Evolutionary conservation across 148 eudicot species (phyloP).

Genomic region (Drosera capensis): DNA sequence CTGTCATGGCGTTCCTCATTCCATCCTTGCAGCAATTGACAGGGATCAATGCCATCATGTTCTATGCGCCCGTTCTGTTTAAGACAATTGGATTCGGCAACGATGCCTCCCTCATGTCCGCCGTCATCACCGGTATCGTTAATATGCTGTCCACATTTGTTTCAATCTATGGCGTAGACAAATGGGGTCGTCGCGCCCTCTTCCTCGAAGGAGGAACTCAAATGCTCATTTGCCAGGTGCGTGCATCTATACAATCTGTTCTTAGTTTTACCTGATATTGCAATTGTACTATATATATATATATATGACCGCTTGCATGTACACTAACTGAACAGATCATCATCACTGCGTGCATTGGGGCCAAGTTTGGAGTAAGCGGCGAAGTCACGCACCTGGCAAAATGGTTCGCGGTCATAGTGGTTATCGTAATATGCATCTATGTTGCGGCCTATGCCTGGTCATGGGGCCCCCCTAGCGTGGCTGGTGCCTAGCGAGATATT

Average conservation of each 20-base stretch:
- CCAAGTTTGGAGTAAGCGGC: slow-evolving; percentile 8
- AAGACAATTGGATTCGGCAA: neutral
- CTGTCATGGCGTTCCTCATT: neutral
- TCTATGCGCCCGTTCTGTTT: neutral
- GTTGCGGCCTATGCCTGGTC: slow-evolving; percentile 10
- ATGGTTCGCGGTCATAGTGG: slow-evolving; percentile 10
- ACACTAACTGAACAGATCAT: neutral
- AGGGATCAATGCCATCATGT: too few relatives aligned
- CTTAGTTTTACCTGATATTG: too few relatives aligned
- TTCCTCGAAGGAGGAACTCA: neutral
- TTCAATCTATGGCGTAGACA: neutral
- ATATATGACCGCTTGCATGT: neutral
- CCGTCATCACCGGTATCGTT: neutral
- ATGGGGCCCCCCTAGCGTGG: slow-evolving; percentile 10
- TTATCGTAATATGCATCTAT: slow-evolving; percentile 9
- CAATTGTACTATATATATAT: neutral
- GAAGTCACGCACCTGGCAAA: slow-evolving; percentile 1
- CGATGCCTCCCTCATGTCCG: too few relatives aligned
- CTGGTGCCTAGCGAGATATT: slow-evolving; percentile 10
- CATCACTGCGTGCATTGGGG: slow-evolving; percentile 5
- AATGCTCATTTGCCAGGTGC: neutral
- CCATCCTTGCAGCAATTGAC: neutral
- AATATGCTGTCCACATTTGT: neutral
- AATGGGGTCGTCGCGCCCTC: neutral
- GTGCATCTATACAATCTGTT: too few relatives aligned